Conservation (phyloP, 768 basidiomycete genomes). For the Suillus spraguei region DNA sequence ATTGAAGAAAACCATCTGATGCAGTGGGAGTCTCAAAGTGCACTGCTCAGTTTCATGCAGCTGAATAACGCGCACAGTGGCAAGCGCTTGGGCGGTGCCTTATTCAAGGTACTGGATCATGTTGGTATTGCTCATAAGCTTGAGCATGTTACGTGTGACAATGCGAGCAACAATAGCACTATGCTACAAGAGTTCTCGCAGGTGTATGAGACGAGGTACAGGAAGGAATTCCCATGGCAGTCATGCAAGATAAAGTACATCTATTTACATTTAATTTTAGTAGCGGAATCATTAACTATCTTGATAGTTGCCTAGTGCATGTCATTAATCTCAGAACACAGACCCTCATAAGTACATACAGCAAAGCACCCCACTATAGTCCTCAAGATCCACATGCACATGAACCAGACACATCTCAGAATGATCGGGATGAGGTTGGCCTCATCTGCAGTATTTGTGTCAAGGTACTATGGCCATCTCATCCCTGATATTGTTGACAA, state of each 20-base stretch:
- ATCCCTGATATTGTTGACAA: no score
- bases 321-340: conserved; percentile 38
- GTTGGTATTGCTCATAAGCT: conserved; percentile 33
- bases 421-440: conserved; percentile 25
- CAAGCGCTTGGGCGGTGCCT: conserved; percentile 27
- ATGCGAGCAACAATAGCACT: conserved; percentile 39
- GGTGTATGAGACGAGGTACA: background rate
- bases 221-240: background rate
- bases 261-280: background rate
- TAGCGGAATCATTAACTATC: background rate
- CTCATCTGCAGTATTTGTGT: conserved; percentile 20
- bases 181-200: conserved; percentile 34
- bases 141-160: conserved; percentile 39
- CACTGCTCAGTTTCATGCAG: conserved; percentile 38
- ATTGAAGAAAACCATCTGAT: conserved; percentile 32
- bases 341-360: conserved; percentile 21
- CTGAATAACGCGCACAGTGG: conserved; percentile 44
- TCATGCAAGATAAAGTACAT: background rate
- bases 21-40: conserved; percentile 32
- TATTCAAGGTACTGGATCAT: conserved; percentile 36
- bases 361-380: background rate
- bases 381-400: background rate
- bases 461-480: background rate
- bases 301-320: conserved; percentile 33
- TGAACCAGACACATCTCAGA: background rate